A percentile compares a stretch with the other conserved stretches of the same genome.
Conservation (phyloP, 2,329 filamentous ascomycete genomes). For the Cercospora sp. region DNA sequence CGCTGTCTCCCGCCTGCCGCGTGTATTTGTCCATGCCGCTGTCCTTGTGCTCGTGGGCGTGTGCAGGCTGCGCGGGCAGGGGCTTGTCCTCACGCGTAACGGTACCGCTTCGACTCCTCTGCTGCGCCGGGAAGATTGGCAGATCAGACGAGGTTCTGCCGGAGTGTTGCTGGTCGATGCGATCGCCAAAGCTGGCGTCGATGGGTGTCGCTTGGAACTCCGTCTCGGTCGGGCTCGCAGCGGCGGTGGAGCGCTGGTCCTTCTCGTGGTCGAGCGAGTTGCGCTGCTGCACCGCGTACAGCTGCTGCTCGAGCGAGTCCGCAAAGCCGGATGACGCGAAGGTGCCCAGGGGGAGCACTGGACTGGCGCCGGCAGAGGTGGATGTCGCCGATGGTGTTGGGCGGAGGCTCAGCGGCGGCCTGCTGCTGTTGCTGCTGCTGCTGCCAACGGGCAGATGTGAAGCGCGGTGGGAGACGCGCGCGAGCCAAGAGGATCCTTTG, state of each 20-base stretch:
- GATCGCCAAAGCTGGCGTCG: constrained; percentile 36
- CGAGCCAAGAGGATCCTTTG: constrained; percentile 18
- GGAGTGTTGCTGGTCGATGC: constrained; percentile 14
- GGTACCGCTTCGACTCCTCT: constrained; percentile 23
- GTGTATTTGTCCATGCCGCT: constrained; percentile 38
- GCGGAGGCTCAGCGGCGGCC: constrained; percentile 10
- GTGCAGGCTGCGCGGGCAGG: constrained; percentile 13
- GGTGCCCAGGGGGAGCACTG: constrained; percentile 13
- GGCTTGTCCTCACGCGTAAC: constrained; percentile 20
- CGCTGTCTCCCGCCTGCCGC: constrained; percentile 34
- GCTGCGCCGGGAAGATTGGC: constrained; percentile 18
- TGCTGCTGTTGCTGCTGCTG: neutral
- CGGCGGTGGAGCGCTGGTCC: constrained; percentile 4
- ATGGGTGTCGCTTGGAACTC: constrained; percentile 37
- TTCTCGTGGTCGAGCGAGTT: constrained; percentile 9
- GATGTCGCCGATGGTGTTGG: neutral
- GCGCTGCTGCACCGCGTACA: constrained; percentile 21
- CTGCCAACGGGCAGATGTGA: constrained; percentile 29
- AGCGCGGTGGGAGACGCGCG: constrained; percentile 35
- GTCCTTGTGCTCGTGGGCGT: neutral
- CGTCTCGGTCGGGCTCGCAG: constrained; percentile 31
- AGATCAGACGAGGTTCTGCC: constrained; percentile 12
- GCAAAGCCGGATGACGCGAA: constrained; percentile 13
- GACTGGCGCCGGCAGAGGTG: constrained; percentile 9
- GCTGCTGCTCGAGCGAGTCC: constrained; percentile 17